A percentile compares a stretch with the other conserved stretches of the same genome.
Conservation (phyloP, 768 basidiomycete species). For the Pulveroboletus sp. region DNA sequence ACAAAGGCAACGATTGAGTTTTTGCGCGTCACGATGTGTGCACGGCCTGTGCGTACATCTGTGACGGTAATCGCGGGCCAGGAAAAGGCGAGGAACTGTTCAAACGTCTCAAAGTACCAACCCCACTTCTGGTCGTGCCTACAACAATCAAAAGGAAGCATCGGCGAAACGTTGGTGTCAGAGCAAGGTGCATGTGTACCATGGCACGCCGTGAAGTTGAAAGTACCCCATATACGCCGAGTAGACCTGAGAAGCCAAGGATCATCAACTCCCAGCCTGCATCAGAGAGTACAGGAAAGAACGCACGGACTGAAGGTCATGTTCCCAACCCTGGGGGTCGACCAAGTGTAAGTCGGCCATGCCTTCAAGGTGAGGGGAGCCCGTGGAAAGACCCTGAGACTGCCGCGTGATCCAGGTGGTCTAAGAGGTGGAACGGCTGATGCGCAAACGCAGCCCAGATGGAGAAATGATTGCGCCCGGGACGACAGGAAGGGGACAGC, state of each 20-base stretch:
- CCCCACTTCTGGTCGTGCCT: conserved; percentile 85
- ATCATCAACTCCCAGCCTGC: neutral
- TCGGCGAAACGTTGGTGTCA: neutral
- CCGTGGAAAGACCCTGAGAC: neutral
- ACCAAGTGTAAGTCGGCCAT: conserved; percentile 73
- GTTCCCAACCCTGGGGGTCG: conserved; percentile 74
- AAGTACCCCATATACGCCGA: conserved; percentile 79
- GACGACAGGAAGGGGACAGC: neutral
- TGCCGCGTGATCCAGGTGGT: neutral
- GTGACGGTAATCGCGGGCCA: conserved; percentile 82
- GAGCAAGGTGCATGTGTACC: conserved; percentile 35
- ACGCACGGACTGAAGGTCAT: conserved; percentile 72
- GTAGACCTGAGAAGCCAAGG: conserved; percentile 42
- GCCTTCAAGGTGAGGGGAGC: neutral
- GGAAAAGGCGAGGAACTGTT: conserved; percentile 73
- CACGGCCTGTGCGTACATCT: conserved; percentile 62
- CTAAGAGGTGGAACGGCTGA: neutral
- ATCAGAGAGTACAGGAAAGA: neutral
- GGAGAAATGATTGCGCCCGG: neutral
- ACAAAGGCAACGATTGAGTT: conserved; percentile 69
- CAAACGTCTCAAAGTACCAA: conserved; percentile 71
- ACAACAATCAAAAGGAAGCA: neutral
- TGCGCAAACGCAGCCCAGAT: neutral
- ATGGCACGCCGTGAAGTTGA: conserved; percentile 62
- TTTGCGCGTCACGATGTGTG: conserved; percentile 76